Percentiles rank a stretch among this genome's conserved stretches.
These are phyloP conservation scores for Tylopilus sp. DNA, from an alignment of 768 basidiomycete genomes.

Conservation along the genomic window DNA sequence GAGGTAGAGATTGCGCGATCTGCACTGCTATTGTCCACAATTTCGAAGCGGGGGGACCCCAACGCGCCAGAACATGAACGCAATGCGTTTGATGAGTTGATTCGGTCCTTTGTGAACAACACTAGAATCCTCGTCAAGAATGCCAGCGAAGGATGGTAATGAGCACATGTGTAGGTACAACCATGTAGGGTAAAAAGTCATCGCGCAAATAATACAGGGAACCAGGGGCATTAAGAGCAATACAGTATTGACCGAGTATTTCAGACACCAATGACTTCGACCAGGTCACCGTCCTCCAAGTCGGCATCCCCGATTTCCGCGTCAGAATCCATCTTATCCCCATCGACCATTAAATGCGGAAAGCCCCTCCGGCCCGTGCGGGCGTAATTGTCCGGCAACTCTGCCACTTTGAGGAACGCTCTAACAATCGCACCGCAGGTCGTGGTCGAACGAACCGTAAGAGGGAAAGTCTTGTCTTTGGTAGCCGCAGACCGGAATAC, in stretches of 20 bases:
- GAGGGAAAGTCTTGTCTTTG: slow-evolving; percentile 49
- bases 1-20: slow-evolving; percentile 85
- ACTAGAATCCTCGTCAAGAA: slow-evolving; percentile 86
- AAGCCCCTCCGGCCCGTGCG: slow-evolving; percentile 35
- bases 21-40: slow-evolving; percentile 66
- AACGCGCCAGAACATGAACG: slow-evolving; percentile 60
- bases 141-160: slow-evolving; percentile 49
- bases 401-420: slow-evolving; percentile 70
- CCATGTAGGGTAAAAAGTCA: neutral
- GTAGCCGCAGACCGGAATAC: slow-evolving; percentile 55
- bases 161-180: neutral
- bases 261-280: slow-evolving; percentile 67
- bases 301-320: slow-evolving; percentile 63
- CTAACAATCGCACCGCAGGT: slow-evolving; percentile 74
- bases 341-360: slow-evolving; percentile 57
- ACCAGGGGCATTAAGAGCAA: slow-evolving; percentile 10
- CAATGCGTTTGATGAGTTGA: slow-evolving; percentile 83
- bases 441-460: slow-evolving; percentile 72
- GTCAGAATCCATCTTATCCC: slow-evolving; percentile 61
- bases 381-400: slow-evolving; percentile 53
- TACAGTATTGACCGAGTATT: slow-evolving; percentile 7
- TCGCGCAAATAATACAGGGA: slow-evolving; percentile 3
- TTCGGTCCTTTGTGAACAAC: slow-evolving; percentile 91
- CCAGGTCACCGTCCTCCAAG: slow-evolving; percentile 75
- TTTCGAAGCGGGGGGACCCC: slow-evolving; percentile 62